Base-by-base conservation (phyloP, 495 filamentous ascomycete genomes). In the Lepidopterella palustris region DNA sequence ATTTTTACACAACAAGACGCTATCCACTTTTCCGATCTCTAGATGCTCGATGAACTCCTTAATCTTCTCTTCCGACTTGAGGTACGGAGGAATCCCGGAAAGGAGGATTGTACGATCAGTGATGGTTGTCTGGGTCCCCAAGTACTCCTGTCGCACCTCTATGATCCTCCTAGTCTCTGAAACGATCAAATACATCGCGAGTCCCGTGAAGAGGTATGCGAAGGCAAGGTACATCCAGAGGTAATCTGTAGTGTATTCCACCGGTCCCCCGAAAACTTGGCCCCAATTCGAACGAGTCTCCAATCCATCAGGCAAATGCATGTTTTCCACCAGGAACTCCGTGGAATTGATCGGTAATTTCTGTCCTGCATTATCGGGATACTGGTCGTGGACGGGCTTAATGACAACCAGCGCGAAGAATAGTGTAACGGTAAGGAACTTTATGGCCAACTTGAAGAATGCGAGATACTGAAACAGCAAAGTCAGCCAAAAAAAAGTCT, bases 151-250 rank as follows among this genome's bases (percentile, higher is more conserved):
- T 21, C 95, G 81, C 26, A 90, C 79, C 45, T 84, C 80, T 58
- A 97, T 92, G 25, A 99, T 84, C 55, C 82, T 86, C 58, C 84
- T 79, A 0, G 95, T 97, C 72, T 95, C 85, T 15, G 79, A 80
- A 26, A 92, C 76, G 64, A 96, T 82, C 63, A 96, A 77, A 66
- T 89, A 96, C n/a, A 97, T 72, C 0, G 85, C 86, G 39, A 97
- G 72, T 0, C 77, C 82, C 15, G 85, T 92, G 71, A 97, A 97
- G 25, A 97, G 73, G 73, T 96, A 99, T 5, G 90, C 86, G 67
- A 97, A 97, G 25, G 86, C 76, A 9, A 97, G 78, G 68, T 97
- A 95, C 51, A 92, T 89, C 91, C 91, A 97, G n/a, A 97, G 76
- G 68, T 93, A 95, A 53, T 76, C 73, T 1, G 67, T 70, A 35